These are phyloP conservation scores for Apiospora koreana DNA, from an alignment of 2,329 filamentous ascomycete species.

Conservation along the genomic window DNA sequence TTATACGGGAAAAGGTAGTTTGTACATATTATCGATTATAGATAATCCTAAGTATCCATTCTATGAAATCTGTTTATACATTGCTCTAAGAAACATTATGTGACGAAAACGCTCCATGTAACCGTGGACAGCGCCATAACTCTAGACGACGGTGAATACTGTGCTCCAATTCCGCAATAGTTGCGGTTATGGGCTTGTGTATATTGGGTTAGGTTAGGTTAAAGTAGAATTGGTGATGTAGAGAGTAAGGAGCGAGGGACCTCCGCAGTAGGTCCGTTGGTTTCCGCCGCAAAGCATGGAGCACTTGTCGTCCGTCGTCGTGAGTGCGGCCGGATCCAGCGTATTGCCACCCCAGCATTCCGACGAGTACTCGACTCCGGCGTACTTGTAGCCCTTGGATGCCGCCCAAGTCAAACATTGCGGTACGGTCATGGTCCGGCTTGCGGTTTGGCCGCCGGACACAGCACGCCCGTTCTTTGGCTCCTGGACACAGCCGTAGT, in stretches of 20 bases:
- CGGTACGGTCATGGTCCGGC: conserved; percentile 36
- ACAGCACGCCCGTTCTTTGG: conserved; percentile 9
- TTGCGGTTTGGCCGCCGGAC: conserved; percentile 17
- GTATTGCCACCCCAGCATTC: conserved; percentile 35
- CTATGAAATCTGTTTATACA: neutral
- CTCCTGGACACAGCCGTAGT: conserved; percentile 16
- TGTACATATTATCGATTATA: neutral
- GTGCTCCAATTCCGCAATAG: neutral
- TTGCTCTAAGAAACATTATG: neutral
- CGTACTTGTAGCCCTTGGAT: conserved; percentile 36
- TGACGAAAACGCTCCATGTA: neutral
- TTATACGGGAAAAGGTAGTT: neutral
- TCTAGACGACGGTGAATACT: neutral
- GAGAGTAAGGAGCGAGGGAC: conserved; percentile 2
- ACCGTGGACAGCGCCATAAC: neutral
- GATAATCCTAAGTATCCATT: neutral
- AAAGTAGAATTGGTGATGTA: conserved; percentile 10
- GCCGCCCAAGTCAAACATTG: conserved; percentile 30
- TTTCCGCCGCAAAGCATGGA: conserved; percentile 6
- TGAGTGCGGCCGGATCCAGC: neutral
- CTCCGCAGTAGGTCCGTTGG: conserved; percentile 5
- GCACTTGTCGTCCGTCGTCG: neutral
- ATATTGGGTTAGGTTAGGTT: neutral
- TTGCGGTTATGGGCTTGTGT: neutral
- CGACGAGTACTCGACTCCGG: conserved; percentile 37